Base-by-base conservation (phyloP, 1,139 yeast genomes). In the Saccharomyces hybrid region DNA sequence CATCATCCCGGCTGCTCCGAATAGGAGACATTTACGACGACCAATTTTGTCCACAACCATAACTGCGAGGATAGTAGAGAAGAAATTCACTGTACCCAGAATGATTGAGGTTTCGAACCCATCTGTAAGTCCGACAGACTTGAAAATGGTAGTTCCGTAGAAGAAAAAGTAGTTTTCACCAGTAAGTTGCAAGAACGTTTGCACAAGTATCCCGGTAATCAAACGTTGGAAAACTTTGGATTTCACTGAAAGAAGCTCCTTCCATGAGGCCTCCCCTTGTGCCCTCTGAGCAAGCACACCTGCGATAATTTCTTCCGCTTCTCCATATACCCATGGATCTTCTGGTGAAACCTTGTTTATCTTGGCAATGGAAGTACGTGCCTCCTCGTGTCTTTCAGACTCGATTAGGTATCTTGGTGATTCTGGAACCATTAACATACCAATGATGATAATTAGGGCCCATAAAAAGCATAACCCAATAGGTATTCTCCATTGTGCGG, bases 331-430 rank as follows among this genome's bases (percentile, higher is more conserved):
- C 42, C 42, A 58, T 76, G 64, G 66, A 38, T 74, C 71, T 41
- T 71, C 75, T 4, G 46, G 60, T 34, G 77, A 75, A 53, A 74
- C 73, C 55, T 72, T 73, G 68, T 78, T 73, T 29, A 74, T 66
- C 58, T 71, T 73, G 9, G 74, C 60, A 55, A 81, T 72, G 47
- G 77, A 70, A 29, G 64, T 57, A 42, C 78, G 73, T 48, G 88
- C 88, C 48, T 73, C 61, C 26, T 70, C 77, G 58, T 76, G 69
- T 38, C 73, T 66, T 48, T 74, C 76, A 58, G 74, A 79, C 21
- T 77, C 75, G 53, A 83, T 76, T 64, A 67, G 80, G 73, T 77
- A 84, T 73, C 89, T 78, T 56, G 90, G 89, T 11, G 88, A 80
- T 66, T 85, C 90, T 29, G 89, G 88, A 71, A 83, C 75, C 60